Base-by-base conservation (phyloP, 176 grass and related monocot species). In the Poa annua region DNA sequence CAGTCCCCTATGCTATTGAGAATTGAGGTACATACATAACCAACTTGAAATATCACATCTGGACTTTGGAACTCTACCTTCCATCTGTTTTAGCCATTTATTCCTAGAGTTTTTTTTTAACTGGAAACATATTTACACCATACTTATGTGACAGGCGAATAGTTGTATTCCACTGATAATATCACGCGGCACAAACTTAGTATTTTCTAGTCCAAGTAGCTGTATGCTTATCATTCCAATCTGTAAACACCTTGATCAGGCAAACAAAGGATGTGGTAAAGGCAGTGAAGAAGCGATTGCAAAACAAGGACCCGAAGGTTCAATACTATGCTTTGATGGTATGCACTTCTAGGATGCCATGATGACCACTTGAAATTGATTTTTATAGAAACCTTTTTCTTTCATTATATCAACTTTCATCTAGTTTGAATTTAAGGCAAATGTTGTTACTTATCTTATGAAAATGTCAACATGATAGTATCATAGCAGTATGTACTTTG, bases 241-340 rank as follows among this genome's bases (percentile, higher is more conserved):
- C 71, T 39, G 29, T 85, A 38, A 49, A 61, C 8, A 48, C 53
- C 16, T 93, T 60, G 83, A 81, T 87, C 80, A 99, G 96, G 96
- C 91, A 96, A 79, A 89, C 89, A 24, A 99, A 96, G 63, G 91
- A 93, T 71, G 91, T 89, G 41, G 83, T 96, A 62, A 96, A 93
- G 87, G 89, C 85, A 68, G 76, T 94, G 70, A 95, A 91, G 61
- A 99, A 99, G 65, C 78, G 93, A 33, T 81, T 99, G 50, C 91
- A 96, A 76, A 80, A 87, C 75, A 99, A 99, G 77, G 86, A 96
- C 41, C 85, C 89, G 10, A 99, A 96, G 62, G 91, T 92, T 90
- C 96, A 99, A 38, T 99, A 93, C 56, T 92, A 92, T 50, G 70
- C 96, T 56, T 87, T 99, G 78, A 91, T 66, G 93, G 96, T 99